Percentiles rank a stretch among this genome's conserved stretches.
phyloP scores from a whole-genome alignment of 1,284 basidiomycete species.

The Pulveroboletus sp. region DNA sequence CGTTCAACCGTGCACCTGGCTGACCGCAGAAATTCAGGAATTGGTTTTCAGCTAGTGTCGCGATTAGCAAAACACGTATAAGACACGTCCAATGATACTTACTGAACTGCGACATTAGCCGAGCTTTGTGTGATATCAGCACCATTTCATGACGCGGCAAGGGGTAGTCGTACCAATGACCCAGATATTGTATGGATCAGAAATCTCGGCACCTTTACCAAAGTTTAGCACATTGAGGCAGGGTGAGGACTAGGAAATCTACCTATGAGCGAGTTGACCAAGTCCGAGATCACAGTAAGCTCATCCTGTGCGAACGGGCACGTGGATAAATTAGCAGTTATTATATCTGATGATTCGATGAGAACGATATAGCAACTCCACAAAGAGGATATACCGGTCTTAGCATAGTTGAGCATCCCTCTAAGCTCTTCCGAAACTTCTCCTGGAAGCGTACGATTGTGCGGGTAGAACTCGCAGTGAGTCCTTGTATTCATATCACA shows the following conservation, averaged over 20 bases:
- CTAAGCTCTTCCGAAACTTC: slow-evolving; percentile 5
- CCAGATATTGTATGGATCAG: slow-evolving; percentile 12
- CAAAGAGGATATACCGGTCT: slow-evolving; percentile 9
- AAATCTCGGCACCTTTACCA: slow-evolving; percentile 2
- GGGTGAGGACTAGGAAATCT: not conserved
- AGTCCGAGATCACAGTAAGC: too few relatives aligned
- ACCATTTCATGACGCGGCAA: not conserved
- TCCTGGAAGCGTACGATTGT: slow-evolving; percentile 8
- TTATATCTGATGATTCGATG: slow-evolving; percentile 8
- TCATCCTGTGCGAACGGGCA: slow-evolving; percentile 11
- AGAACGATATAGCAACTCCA: not conserved
- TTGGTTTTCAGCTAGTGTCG: slow-evolving; percentile 11
- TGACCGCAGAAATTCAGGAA: not conserved
- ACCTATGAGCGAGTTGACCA: slow-evolving; percentile 17
- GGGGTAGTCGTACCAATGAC: slow-evolving; percentile 9
- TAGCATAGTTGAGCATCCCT: slow-evolving; percentile 4
- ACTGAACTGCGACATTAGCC: slow-evolving; percentile 18
- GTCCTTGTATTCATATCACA: slow-evolving; percentile 11
- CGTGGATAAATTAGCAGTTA: slow-evolving; percentile 20
- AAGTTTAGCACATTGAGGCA: not conserved
- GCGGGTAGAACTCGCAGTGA: slow-evolving; percentile 21
- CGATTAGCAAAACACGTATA: not conserved
- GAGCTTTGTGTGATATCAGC: slow-evolving; percentile 7
- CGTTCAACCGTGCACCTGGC: slow-evolving; percentile 13
- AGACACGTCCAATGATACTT: not conserved